Percentiles rank a stretch among this genome's conserved stretches.
Conservation (phyloP, 768 basidiomycete species). For the Suillus clintonianus region DNA sequence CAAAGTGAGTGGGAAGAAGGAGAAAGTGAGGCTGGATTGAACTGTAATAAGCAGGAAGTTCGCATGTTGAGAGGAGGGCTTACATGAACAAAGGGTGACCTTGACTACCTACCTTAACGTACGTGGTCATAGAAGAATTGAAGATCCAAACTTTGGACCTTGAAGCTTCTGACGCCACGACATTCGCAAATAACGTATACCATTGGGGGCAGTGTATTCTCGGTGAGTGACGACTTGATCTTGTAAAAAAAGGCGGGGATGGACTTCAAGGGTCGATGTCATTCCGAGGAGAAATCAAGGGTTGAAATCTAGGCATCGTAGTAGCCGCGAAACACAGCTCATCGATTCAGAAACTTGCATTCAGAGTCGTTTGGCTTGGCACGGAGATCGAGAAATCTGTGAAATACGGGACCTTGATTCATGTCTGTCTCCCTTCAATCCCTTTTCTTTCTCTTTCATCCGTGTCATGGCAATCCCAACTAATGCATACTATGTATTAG, state of each 20-base stretch:
- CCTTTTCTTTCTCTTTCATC: background rate
- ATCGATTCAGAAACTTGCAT: background rate
- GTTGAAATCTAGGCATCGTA: background rate
- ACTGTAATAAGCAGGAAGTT: background rate
- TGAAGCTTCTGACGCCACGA: conserved; percentile 2
- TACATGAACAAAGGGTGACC: background rate
- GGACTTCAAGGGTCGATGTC: background rate
- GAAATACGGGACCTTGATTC: background rate
- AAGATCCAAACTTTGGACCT: background rate
- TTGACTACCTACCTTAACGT: background rate
- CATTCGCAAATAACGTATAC: conserved; percentile 4
- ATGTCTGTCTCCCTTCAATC: background rate
- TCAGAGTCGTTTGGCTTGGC: background rate
- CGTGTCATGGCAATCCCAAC: background rate
- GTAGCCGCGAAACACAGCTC: background rate
- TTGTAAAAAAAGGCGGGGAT: background rate
- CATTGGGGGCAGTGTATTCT: background rate
- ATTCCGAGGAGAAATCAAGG: conserved; percentile 1
- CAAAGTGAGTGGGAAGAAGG: background rate
- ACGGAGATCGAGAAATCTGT: background rate
- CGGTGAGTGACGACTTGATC: background rate
- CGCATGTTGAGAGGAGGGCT: background rate
- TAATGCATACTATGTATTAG: conserved; percentile 1
- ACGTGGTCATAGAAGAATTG: background rate
- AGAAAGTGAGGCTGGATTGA: background rate